These are phyloP conservation scores for Suhomyces pyralidae DNA, from an alignment of 805 yeast species.

Conservation along the genomic window DNA sequence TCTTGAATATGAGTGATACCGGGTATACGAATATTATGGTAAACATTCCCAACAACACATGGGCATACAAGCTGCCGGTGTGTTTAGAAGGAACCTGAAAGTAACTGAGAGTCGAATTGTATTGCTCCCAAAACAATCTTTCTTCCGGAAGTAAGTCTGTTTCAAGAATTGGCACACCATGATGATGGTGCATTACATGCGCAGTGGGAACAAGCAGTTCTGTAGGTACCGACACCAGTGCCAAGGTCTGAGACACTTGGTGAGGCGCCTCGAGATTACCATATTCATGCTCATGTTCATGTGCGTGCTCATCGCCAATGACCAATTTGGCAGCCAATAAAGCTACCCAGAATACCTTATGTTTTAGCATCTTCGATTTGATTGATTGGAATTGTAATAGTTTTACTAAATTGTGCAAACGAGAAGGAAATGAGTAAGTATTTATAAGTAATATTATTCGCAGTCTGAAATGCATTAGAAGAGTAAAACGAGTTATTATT, in stretches of 20 bases:
- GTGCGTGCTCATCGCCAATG: background rate
- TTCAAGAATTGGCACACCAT: conserved; percentile 73
- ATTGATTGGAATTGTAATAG: background rate
- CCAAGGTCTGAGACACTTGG: background rate
- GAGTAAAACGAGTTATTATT: background rate
- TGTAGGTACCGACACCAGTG: background rate
- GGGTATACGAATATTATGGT: conserved; percentile 65
- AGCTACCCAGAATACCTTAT: background rate
- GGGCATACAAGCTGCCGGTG: conserved; percentile 52
- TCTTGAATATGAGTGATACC: conserved; percentile 59
- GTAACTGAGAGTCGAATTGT: conserved; percentile 68
- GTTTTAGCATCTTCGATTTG: background rate
- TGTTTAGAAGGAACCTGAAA: conserved; percentile 53
- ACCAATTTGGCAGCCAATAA: background rate
- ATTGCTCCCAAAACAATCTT: conserved; percentile 69
- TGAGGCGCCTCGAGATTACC: background rate
- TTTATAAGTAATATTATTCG: background rate
- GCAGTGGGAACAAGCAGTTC: conserved; percentile 16
- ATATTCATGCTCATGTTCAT: background rate
- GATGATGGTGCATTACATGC: conserved; percentile 43
- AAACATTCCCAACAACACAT: conserved; percentile 43
- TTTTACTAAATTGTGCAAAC: background rate
- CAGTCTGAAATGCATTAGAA: background rate
- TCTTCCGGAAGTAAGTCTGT: conserved; percentile 71
- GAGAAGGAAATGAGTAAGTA: background rate